A percentile compares a stretch with the other conserved stretches of the same genome.
Evolutionary conservation across 2,329 filamentous ascomycete genomes (phyloP).

Genomic region (Dactylellina drechsleri): DNA sequence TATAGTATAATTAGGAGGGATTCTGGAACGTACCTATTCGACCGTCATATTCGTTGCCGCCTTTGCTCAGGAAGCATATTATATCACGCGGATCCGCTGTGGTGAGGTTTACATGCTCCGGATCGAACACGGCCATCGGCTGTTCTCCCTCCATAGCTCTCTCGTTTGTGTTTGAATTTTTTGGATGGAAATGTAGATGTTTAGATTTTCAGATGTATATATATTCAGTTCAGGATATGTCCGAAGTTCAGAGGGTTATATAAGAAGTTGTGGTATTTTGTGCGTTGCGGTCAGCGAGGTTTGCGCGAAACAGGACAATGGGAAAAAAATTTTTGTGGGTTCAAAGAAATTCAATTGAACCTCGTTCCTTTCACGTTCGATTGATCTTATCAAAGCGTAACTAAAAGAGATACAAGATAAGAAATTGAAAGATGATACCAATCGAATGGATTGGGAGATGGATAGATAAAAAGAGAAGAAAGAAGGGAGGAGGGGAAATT

Average conservation of each 20-base stretch:
- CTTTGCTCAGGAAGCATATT: slow-evolving; percentile 66
- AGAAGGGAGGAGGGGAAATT: neutral
- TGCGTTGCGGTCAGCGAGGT: slow-evolving; percentile 10
- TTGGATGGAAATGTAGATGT: neutral
- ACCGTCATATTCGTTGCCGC: slow-evolving; percentile 68
- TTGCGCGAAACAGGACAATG: neutral
- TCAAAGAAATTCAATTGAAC: neutral
- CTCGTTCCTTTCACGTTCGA: neutral
- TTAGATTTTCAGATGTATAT: too few relatives aligned
- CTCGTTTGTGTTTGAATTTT: slow-evolving; percentile 19
- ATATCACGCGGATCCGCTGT: slow-evolving; percentile 63
- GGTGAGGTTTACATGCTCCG: slow-evolving; percentile 64
- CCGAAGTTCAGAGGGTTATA: too few relatives aligned
- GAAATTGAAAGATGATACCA: slow-evolving; percentile 20
- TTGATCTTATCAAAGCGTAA: neutral
- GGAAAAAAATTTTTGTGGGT: neutral
- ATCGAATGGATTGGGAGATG: slow-evolving; percentile 1
- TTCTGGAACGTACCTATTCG: slow-evolving; percentile 53
- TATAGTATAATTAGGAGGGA: neutral
- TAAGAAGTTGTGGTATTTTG: slow-evolving; percentile 2
- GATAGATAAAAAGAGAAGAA: neutral
- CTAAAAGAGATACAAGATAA: neutral
- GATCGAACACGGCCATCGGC: slow-evolving; percentile 60
- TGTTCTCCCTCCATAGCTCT: neutral
- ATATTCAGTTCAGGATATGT: too few relatives aligned